A percentile compares a stretch with the other conserved stretches of the same genome.
phyloP scores from a whole-genome alignment of 306 rosid genomes.

The Citrullus mucosospermus region DNA sequence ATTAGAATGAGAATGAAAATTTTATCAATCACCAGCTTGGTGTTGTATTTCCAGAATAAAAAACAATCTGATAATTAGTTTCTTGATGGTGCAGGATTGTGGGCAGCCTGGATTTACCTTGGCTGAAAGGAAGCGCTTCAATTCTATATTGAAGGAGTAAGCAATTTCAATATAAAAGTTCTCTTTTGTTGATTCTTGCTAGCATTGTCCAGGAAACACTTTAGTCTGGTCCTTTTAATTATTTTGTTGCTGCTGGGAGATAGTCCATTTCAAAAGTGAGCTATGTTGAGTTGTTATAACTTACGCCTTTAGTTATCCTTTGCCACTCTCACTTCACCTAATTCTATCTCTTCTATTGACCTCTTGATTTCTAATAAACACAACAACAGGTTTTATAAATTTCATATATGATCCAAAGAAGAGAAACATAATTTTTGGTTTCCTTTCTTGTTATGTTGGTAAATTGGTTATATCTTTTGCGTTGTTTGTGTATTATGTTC shows the following conservation, averaged over 20 bases:
- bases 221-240: background rate
- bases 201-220: background rate
- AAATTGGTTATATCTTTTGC: slow-evolving; percentile 8
- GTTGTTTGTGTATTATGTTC: slow-evolving; percentile 10
- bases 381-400: background rate
- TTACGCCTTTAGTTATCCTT: background rate
- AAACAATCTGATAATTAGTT: slow-evolving; percentile 2
- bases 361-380: background rate
- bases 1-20: background rate
- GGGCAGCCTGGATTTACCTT: slow-evolving; percentile 97
- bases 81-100: slow-evolving; percentile 49
- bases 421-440: background rate
- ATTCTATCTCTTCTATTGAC: background rate
- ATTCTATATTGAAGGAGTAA: slow-evolving; percentile 68
- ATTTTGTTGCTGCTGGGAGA: background rate
- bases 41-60: background rate
- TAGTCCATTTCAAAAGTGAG: slow-evolving; percentile 1
- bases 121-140: slow-evolving; percentile 79
- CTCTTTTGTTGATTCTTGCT: background rate
- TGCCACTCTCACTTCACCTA: background rate
- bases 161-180: slow-evolving; percentile 17
- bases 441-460: background rate
- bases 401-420: background rate
- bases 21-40: background rate
- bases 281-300: background rate